phyloP scores from a whole-genome alignment of 306 rosid genomes.

The Malus fusca region DNA sequence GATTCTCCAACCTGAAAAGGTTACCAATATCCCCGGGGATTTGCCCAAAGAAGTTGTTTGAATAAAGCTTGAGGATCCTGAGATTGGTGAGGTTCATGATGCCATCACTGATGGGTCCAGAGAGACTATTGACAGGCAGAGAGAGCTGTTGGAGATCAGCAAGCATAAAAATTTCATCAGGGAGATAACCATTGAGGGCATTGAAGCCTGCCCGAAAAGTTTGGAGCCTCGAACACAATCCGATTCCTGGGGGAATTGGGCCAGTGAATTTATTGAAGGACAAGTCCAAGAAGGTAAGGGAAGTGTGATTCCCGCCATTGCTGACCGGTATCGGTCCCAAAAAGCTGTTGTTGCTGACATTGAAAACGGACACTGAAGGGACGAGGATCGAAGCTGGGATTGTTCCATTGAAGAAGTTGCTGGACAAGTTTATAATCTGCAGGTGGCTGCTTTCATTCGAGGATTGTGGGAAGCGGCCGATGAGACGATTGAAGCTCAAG shows the following conservation, averaged over 20 bases:
- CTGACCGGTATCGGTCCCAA: conserved; percentile 45
- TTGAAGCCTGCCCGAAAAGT: conserved; percentile 73
- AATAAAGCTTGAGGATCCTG: conserved; percentile 62
- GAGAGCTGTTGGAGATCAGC: conserved; percentile 48
- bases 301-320: conserved; percentile 4
- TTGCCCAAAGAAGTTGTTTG: conserved; percentile 46
- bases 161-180: conserved; percentile 45
- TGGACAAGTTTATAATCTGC: conserved; percentile 55
- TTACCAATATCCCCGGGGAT: conserved; percentile 59
- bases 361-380: conserved; percentile 40
- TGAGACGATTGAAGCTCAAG: conserved; percentile 27
- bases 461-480: conserved; percentile 28
- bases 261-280: conserved; percentile 54
- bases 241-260: conserved; percentile 41
- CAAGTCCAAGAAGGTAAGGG: conserved; percentile 47
- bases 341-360: conserved; percentile 77
- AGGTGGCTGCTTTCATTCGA: not conserved
- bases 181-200: conserved; percentile 48
- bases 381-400: conserved; percentile 43
- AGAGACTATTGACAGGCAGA: conserved; percentile 49
- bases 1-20: conserved; percentile 46
- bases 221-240: conserved; percentile 57
- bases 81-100: conserved; percentile 49
- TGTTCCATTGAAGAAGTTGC: conserved; percentile 55
- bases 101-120: conserved; percentile 43